Base-by-base conservation (phyloP, 352 stramenopile genomes). In the Plasmopara muralis region DNA sequence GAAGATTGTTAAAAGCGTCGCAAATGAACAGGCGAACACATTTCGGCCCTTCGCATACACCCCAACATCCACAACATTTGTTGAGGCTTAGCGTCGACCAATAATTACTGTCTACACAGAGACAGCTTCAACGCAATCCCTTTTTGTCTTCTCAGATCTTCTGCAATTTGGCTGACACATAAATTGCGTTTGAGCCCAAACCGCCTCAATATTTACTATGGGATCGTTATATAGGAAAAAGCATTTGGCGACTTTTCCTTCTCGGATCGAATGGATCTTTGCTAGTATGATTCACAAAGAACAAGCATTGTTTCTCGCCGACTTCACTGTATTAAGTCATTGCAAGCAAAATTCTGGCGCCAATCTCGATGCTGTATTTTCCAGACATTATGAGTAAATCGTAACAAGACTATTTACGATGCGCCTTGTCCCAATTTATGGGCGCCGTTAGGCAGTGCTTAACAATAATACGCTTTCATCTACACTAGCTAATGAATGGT, bases 401-500 rank as follows among this genome's bases (percentile, higher is more conserved):
- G 53, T 2, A 53, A 53, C 39, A 49, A 52, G 30, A 43, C 51
- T 20, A 42, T 58, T 13, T 58, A 48, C 16, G 42, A 51, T 3
- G 2, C 31, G n/a, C 35, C 43, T 20, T 38, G 38, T n/a, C 38
- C 15, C 6, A 9, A 15, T 20, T 43, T 18, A 43, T 43, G 12
- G 38, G 38, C 15, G 38, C 8, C 4, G 4, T 20, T 43, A 15
- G 6, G 2, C n/a, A 30, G 39, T 47, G 33, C 45, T 4, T 50
- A 15, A 45, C 50, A 4, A 50, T 50, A 42, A 15, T 41, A 13
- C 34, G 43, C 6, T 34, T 58, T 9, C 43, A 58, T 20, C 28
- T 52, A 15, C 35, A 58, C 6, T 37, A 6, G 13, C 16, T 58
- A 14, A 51, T 33, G n/a, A 51, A 47, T 9, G 28, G 14, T n/a